Percentiles rank a stretch among this genome's conserved stretches.
Conservation (phyloP, 345 rosid species). For the Brassica rapa region DNA sequence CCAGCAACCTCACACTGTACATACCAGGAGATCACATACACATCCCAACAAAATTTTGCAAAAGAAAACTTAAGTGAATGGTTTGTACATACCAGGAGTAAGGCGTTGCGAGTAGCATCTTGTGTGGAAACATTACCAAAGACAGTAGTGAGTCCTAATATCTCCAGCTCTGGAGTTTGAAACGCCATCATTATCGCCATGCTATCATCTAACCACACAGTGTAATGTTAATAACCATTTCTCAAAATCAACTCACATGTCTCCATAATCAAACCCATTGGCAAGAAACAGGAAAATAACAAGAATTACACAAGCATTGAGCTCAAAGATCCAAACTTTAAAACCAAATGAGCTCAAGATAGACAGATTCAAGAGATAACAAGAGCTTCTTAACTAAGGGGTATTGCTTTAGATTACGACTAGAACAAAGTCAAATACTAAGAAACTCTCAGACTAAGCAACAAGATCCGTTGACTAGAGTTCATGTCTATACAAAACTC, state of each 20-base stretch:
- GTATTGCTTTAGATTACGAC: slow-evolving; percentile 3
- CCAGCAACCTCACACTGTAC: slow-evolving; percentile 98
- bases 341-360: not conserved
- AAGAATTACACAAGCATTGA: not conserved
- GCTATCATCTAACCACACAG: slow-evolving; percentile 66
- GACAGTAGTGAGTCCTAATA: slow-evolving; percentile 82
- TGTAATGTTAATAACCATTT: not conserved
- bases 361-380: slow-evolving; percentile 13
- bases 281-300: not conserved
- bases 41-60: slow-evolving; percentile 16
- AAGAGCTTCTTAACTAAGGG: not conserved
- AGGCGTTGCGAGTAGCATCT: slow-evolving; percentile 83
- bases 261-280: not conserved
- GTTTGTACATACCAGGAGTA: slow-evolving; percentile 67
- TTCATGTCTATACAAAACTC: slow-evolving; percentile 23
- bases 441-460: not conserved
- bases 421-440: slow-evolving; percentile 2
- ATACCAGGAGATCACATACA: slow-evolving; percentile 50
- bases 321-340: slow-evolving; percentile 20
- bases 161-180: slow-evolving; percentile 70
- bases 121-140: slow-evolving; percentile 81
- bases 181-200: slow-evolving; percentile 98
- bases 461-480: slow-evolving; percentile 8
- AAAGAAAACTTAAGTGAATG: not conserved
- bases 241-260: not conserved